These are phyloP conservation scores for Podaxis sp. DNA, from an alignment of 768 basidiomycete species.

Conservation along the genomic window DNA sequence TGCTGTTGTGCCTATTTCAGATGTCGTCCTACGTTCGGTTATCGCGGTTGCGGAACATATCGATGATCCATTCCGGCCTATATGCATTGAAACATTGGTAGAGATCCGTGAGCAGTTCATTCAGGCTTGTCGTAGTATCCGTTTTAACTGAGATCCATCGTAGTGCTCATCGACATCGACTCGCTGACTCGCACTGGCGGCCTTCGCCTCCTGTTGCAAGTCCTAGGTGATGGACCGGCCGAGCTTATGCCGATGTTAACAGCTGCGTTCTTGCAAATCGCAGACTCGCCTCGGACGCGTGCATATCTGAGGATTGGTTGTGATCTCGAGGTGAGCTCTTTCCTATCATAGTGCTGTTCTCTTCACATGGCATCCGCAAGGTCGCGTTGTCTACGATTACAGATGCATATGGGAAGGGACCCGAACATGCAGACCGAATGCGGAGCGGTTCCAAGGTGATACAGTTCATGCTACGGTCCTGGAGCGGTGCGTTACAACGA, in stretches of 20 bases:
- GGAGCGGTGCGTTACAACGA: constrained; percentile 71
- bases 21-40: constrained; percentile 82
- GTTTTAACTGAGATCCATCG: not conserved
- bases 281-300: constrained; percentile 84
- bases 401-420: constrained; percentile 85
- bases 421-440: constrained; percentile 78
- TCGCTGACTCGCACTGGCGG: constrained; percentile 80
- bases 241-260: constrained; percentile 81
- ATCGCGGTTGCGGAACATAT: constrained; percentile 90
- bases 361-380: constrained; percentile 34
- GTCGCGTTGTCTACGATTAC: constrained; percentile 88
- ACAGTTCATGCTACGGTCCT: constrained; percentile 82
- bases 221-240: constrained; percentile 85
- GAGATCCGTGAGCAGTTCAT: constrained; percentile 72
- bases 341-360: not conserved
- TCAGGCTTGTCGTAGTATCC: not conserved
- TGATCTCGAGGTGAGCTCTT: constrained; percentile 79
- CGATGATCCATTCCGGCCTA: constrained; percentile 84
- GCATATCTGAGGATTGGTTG: constrained; percentile 75
- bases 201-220: constrained; percentile 81
- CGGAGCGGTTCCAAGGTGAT: constrained; percentile 76
- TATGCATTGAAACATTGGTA: constrained; percentile 83
- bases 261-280: constrained; percentile 76
- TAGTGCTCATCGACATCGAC: constrained; percentile 88
- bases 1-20: constrained; percentile 61